Conservation (phyloP, 2,329 filamentous ascomycete species). For the Pseudocercospora musae region DNA sequence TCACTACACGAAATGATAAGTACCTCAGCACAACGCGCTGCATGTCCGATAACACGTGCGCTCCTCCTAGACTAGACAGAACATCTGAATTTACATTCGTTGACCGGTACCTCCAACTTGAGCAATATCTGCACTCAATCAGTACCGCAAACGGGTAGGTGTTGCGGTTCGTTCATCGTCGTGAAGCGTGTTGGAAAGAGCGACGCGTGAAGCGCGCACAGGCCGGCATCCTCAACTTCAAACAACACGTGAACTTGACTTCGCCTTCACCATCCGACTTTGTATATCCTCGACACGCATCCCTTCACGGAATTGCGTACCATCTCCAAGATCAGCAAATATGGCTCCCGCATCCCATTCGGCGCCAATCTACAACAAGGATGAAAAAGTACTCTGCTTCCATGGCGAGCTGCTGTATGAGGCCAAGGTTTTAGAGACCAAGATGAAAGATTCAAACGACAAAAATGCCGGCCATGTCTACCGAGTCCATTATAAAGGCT, state of each 20-base stretch:
- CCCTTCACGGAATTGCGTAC: background rate
- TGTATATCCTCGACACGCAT: background rate
- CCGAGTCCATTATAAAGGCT: slow-evolving; percentile 97
- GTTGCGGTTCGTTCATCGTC: background rate
- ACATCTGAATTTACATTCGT: background rate
- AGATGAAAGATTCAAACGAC: slow-evolving; percentile 58
- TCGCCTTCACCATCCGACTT: background rate
- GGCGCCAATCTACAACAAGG: slow-evolving; percentile 57
- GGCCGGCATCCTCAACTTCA: background rate
- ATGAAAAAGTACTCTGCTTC: slow-evolving; percentile 94
- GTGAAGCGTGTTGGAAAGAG: background rate
- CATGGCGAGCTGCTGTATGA: slow-evolving; percentile 97
- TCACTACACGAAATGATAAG: background rate
- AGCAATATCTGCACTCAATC: background rate
- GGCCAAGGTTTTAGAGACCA: slow-evolving; percentile 85
- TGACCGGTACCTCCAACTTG: background rate
- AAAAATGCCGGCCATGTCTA: slow-evolving; percentile 78
- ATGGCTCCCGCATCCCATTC: slow-evolving; percentile 22
- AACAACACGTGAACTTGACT: slow-evolving; percentile 1
- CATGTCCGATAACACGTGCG: background rate
- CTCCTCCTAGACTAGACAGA: background rate
- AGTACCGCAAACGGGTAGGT: background rate
- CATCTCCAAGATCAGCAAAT: background rate
- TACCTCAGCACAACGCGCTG: background rate
- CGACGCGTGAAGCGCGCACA: background rate